Evolutionary conservation across 208 protist genomes (phyloP).

Genomic region (Crithidia bombi): DNA sequence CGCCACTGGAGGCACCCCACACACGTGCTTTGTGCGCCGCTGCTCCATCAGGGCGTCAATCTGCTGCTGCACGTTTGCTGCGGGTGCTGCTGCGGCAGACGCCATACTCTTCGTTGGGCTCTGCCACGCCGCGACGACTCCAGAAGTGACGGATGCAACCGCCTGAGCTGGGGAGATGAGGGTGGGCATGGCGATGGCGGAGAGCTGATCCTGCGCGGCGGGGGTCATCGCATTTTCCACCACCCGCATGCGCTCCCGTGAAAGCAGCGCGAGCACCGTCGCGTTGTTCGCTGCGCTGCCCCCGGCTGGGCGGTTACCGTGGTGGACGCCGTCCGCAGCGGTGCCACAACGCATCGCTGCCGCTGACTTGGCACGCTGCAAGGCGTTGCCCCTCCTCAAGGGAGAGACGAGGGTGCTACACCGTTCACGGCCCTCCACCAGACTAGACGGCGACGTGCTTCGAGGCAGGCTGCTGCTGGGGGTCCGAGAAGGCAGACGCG

Average conservation of each 20-base stretch:
- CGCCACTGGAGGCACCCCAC: conserved; percentile 4
- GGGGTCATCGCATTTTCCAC: neutral
- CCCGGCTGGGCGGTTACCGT: neutral
- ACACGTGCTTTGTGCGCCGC: conserved; percentile 8
- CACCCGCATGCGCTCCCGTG: conserved; percentile 15
- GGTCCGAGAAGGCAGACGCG: neutral
- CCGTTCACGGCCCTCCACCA: neutral
- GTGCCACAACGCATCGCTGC: neutral
- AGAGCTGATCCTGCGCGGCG: conserved; percentile 17
- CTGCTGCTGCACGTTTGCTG: conserved; percentile 7
- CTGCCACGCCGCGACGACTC: neutral
- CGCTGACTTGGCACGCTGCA: neutral
- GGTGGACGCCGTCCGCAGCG: neutral
- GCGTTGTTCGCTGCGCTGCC: neutral
- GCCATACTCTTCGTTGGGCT: neutral
- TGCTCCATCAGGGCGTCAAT: conserved; percentile 14
- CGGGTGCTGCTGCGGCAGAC: neutral
- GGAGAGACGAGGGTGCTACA: neutral
- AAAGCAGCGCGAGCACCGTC: conserved; percentile 1
- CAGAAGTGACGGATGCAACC: neutral
- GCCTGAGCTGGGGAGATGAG: conserved; percentile 1
- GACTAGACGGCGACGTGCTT: neutral
- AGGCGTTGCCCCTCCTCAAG: neutral
- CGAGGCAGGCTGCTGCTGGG: neutral
- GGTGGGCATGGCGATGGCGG: conserved; percentile 2